Base-by-base conservation (phyloP, 2,329 filamentous ascomycete genomes). In the Fusarium sp. region DNA sequence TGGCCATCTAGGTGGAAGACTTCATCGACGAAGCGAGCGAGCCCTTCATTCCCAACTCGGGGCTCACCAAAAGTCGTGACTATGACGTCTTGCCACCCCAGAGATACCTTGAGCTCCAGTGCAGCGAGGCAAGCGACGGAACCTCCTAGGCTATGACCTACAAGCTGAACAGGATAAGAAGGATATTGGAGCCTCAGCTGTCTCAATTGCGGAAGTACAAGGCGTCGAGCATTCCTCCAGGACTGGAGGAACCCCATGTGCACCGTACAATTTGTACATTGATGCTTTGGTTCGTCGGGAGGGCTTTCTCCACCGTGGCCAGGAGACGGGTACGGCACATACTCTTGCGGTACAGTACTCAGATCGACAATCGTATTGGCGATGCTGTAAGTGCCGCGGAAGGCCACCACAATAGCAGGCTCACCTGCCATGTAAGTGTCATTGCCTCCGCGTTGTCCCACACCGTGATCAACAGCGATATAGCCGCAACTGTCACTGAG, bases 1-100 rank as follows among this genome's bases (percentile, higher is more conserved):
- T 78, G 77, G 16, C 73, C 78, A 44, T 80, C 75, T 21, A 90
- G 80, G 14, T 76, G 79, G 72, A 91, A 91, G 3, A 86, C 84
- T 5, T 76, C 69, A 70, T 91, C 84, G n/a, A 91, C 75, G 70
- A 87, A 91, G 12, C 82, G 80, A 41, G 84, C 87, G 29, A 92
- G 82, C 19, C 84, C 86, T 19, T 78, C 74, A 77, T 92, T 92
- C 19, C 90, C 90, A 25, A 91, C 81, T 44, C 88, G 85, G 25
- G 96, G 96, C 82, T 98, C 94, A 15, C 96, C 96, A 81, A 97
- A 99, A 0, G 96, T 98, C 10, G 95, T 98, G 44, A 97, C 90
- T 19, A 86, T 82, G n/a, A 89, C 72, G 6, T 95, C 90, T 14
- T 91, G 82, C 90, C 92, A 96, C 23, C 92, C 94, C n/a, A 92